A percentile compares a stretch with the other conserved stretches of the same genome.
phyloP scores from a whole-genome alignment of 176 grass and related monocot species.

The Cenchrus americanus region DNA sequence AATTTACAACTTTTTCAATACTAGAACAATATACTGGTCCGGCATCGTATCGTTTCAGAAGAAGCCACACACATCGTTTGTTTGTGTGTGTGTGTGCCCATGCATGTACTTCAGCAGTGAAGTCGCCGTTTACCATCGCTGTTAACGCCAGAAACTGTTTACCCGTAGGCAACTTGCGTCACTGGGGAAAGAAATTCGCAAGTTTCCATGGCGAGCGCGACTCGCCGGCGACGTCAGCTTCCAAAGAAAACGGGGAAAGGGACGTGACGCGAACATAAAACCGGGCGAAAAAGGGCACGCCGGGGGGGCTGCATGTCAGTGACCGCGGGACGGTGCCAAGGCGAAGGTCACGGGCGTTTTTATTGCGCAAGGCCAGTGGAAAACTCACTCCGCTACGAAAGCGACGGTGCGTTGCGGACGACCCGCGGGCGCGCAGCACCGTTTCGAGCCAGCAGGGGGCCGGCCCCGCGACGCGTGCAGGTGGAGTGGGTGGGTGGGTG shows the following conservation, averaged over 20 bases:
- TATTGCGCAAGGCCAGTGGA: background rate
- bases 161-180: background rate
- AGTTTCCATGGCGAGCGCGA: too few relatives aligned
- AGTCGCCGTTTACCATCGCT: background rate
- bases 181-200: background rate
- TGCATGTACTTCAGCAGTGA: background rate
- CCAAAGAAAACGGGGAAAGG: background rate
- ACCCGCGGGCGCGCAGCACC: background rate
- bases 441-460: background rate
- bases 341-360: slow-evolving; percentile 22
- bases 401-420: background rate
- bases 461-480: background rate
- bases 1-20: background rate
- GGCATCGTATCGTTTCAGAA: too few relatives aligned
- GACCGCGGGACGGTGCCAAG: accelerated
- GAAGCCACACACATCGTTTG: background rate
- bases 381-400: background rate
- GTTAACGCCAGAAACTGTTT: background rate
- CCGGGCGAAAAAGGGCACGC: background rate
- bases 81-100: background rate
- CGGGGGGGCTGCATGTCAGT: background rate
- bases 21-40: accelerated
- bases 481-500: slow-evolving; percentile 7
- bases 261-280: background rate
- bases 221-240: background rate